These are phyloP conservation scores for Atalantia buxifolia DNA, from an alignment of 345 rosid genomes.

Conservation along the genomic window DNA sequence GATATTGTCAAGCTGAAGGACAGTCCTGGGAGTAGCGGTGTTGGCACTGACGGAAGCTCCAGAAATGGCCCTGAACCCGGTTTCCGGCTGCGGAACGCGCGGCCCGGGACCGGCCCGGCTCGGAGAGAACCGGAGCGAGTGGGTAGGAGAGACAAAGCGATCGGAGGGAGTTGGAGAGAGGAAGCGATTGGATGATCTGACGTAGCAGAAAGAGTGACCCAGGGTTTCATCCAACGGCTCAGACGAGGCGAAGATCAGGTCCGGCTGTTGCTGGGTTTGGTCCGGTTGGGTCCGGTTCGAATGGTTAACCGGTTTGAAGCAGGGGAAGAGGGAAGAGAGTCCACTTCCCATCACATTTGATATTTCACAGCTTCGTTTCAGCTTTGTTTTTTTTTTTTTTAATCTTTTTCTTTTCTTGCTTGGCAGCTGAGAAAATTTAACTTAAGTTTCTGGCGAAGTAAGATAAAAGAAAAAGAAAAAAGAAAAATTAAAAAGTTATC, in stretches of 20 bases:
- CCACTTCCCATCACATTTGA: conserved; percentile 99
- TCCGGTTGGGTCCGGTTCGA: conserved; percentile 27
- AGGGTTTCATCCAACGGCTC: conserved; percentile 90
- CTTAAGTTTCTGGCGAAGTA: conserved; percentile 14
- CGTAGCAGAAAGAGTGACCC: conserved; percentile 96
- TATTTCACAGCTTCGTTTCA: conserved; percentile 17
- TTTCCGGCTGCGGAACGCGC: conserved; percentile 37
- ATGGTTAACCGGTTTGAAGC: conserved; percentile 57
- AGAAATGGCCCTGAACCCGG: conserved; percentile 80
- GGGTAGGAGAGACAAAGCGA: conserved; percentile 81
- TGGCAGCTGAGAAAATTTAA: conserved; percentile 31
- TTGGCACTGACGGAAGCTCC: conserved; percentile 94
- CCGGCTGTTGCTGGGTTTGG: conserved; percentile 36
- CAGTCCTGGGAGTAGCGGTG: conserved; percentile 76
- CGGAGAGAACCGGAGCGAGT: conserved; percentile 90
- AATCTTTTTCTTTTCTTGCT: conserved; percentile 18
- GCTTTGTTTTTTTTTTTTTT: neutral
- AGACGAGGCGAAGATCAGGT: conserved; percentile 44
- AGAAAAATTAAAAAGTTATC: neutral
- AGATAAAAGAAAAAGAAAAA: neutral
- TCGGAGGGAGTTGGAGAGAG: conserved; percentile 82
- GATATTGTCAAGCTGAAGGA: conserved; percentile 65
- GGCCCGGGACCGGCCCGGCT: conserved; percentile 36
- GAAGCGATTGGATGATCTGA: conserved; percentile 86
- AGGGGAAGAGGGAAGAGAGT: conserved; percentile 70